A percentile compares a stretch with the other conserved stretches of the same genome.
phyloP scores from a whole-genome alignment of 2,329 filamentous ascomycete species.

The Neofusicoccum laricinum region DNA sequence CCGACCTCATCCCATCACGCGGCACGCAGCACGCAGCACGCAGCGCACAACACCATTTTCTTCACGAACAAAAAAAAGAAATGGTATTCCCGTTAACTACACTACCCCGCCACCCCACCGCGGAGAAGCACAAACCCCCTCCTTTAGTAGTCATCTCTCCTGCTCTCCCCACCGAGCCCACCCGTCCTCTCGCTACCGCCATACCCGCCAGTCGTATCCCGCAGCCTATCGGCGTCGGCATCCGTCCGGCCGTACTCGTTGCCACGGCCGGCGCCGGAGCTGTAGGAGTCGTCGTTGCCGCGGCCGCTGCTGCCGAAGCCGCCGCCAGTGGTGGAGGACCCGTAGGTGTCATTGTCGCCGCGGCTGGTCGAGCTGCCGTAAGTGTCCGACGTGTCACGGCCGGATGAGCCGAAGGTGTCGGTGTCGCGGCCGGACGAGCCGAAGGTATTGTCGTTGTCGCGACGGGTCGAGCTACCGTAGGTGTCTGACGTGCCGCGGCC shows the following conservation, averaged over 20 bases:
- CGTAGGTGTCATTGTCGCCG: too few relatives aligned
- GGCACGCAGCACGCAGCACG: too few relatives aligned
- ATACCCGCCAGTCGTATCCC: not conserved
- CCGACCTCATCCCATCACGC: too few relatives aligned
- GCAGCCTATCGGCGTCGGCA: not conserved
- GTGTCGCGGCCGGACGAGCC: constrained; percentile 15
- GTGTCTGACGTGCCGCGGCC: too few relatives aligned
- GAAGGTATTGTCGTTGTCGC: not conserved
- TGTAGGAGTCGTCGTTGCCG: not conserved
- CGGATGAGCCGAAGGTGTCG: constrained; percentile 14
- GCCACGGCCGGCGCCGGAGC: not conserved
- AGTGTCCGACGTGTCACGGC: not conserved
- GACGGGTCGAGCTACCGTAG: not conserved
- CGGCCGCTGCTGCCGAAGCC: not conserved
- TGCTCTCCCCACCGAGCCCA: not conserved
- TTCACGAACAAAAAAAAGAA: too few relatives aligned
- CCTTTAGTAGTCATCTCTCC: constrained; percentile 2
- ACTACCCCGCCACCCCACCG: too few relatives aligned
- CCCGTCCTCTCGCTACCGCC: not conserved
- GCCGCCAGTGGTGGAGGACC: too few relatives aligned
- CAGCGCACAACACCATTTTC: too few relatives aligned
- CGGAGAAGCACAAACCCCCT: too few relatives aligned
- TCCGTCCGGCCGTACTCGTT: not conserved
- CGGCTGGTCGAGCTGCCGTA: not conserved
- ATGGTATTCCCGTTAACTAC: too few relatives aligned